These are phyloP conservation scores for Ophiorrhiza pumila DNA, from an alignment of 257 asterid genomes.

Conservation along the genomic window DNA sequence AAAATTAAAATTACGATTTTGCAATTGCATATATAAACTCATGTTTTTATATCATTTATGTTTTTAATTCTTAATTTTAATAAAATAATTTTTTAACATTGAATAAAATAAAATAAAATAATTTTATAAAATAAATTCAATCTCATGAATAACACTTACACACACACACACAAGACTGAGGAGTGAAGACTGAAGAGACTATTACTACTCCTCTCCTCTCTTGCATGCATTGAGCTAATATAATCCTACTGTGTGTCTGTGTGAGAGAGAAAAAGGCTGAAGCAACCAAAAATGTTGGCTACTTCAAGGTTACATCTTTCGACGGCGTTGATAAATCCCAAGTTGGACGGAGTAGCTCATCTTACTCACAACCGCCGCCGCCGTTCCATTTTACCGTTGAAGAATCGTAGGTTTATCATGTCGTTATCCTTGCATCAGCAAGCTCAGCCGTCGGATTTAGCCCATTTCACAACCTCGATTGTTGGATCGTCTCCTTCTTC, in stretches of 20 bases:
- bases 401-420: background rate
- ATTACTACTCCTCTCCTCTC: too few species aligned
- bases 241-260: background rate
- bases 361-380: background rate
- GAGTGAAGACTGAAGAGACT: background rate
- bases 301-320: constrained; percentile 37
- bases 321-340: constrained; percentile 9
- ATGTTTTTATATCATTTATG: too few species aligned
- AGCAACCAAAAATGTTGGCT: constrained; percentile 38
- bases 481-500: constrained; percentile 37
- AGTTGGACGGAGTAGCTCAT: constrained; percentile 3
- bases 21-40: too few species aligned
- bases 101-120: too few species aligned
- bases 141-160: too few species aligned
- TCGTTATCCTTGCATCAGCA: constrained; percentile 10
- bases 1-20: too few species aligned
- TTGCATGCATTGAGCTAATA: too few species aligned
- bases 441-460: constrained; percentile 19
- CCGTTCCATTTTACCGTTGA: constrained; percentile 12
- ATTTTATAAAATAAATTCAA: too few species aligned
- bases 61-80: too few species aligned
- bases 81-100: too few species aligned
- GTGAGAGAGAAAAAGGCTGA: constrained; percentile 3
- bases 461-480: constrained; percentile 43
- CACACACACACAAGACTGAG: too few species aligned